Evolutionary conservation across 1,284 basidiomycete species (phyloP), one percentile per base, ranked within the genome.

Genomic region (Cutaneotrichosporon cutaneum): DNA sequence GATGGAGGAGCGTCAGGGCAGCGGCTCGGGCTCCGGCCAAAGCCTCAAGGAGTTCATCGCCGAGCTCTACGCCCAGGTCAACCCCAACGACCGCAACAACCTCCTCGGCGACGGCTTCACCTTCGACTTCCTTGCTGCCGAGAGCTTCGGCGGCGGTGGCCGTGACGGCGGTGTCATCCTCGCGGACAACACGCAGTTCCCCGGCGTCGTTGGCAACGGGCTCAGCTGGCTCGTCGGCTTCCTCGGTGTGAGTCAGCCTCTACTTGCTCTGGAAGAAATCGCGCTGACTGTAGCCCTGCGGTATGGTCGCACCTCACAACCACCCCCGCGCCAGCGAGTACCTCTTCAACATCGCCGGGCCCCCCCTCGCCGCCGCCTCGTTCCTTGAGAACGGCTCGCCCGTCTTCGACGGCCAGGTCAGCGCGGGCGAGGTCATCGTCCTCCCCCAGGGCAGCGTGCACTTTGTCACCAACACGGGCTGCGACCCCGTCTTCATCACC

Each of bases 181-280:
- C 11, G 45, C 45, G 5, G 45, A 48, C 45, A 48, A 48, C 24
- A 48, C 45, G 22, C 45, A 18, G 45, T 48, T 48, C 45, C 45
- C 45, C 18, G 45, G 45, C 45, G 45, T 48, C 22, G 45, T 48
- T 5, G 45, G 45, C 21, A 48, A 48, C 24, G 45, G 45, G 4
- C 45, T 48, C 11, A 24, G 22, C 10, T 48, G 45, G 45, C 45
- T 48, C 9, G 45, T 48, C 22, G 45, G 45, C 9, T 48, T 48
- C 24, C 22, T 48, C 6, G 45, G 45, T 6, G 45, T 48, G 45
- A 48, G 45, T 48, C n/a, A n/a, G n/a, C n/a, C n/a, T n/a, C n/a
- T n/a, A n/a, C n/a, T n/a, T n/a, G n/a, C n/a, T n/a, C n/a, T n/a
- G n/a, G n/a, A n/a, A n/a, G n/a, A n/a, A n/a, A 24, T 16, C 7